A percentile compares a stretch with the other conserved stretches of the same genome.
Conservation (phyloP, 1,284 basidiomycete species). For the Taiwanofungus camphoratus region DNA sequence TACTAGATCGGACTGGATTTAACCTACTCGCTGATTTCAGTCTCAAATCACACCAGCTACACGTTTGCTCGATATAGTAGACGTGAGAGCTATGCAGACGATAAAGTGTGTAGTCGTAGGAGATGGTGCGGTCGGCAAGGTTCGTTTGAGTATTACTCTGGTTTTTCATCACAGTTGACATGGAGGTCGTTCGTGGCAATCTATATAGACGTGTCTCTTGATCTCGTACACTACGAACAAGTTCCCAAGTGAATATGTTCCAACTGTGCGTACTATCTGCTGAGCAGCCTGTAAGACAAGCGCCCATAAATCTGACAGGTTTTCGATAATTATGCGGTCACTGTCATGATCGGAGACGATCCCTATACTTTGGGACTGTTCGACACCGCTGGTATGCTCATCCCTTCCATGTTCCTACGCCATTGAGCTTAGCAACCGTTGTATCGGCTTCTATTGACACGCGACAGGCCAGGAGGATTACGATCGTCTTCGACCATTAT, state of each 20-base stretch:
- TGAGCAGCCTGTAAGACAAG: conserved; percentile 15
- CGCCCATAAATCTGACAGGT: conserved; percentile 48
- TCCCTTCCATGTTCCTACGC: conserved; percentile 3
- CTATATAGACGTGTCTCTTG: conserved; percentile 85
- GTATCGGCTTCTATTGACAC: conserved; percentile 4
- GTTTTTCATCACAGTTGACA: background rate
- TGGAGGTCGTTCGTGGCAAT: background rate
- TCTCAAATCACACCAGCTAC: conserved; percentile 7
- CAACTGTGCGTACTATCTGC: conserved; percentile 66
- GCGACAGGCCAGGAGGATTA: conserved; percentile 97
- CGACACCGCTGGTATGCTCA: conserved; percentile 83
- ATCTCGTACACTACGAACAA: conserved; percentile 99
- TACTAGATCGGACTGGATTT: background rate
- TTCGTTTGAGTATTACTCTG: conserved; percentile 34
- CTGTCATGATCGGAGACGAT: conserved; percentile 99
- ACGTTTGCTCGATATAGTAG: conserved; percentile 18
- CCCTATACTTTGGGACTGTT: conserved; percentile 98
- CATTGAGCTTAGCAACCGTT: conserved; percentile 1
- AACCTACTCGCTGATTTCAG: background rate
- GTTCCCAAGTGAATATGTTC: conserved; percentile 98
- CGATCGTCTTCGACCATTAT: conserved; percentile 96
- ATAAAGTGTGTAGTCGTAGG: conserved; percentile 99
- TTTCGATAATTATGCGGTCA: conserved; percentile 98
- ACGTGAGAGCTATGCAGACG: conserved; percentile 72
- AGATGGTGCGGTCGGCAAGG: conserved; percentile 99